Conservation (phyloP, 257 asterid genomes). For the Solanum raphanifolium region DNA sequence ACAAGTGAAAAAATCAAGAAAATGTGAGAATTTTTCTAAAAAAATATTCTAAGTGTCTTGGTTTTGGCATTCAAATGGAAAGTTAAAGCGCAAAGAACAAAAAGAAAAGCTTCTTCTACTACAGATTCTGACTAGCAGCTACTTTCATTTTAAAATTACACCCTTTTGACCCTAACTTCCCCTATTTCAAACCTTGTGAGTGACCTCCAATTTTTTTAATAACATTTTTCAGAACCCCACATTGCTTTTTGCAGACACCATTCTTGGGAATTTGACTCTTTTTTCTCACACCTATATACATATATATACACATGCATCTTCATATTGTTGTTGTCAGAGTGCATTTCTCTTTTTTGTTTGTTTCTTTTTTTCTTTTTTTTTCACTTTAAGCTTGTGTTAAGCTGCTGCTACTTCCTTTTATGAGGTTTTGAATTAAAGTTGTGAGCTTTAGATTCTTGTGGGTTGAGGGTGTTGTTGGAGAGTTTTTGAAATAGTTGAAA, state of each 20-base stretch:
- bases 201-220: constrained; percentile 21
- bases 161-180: constrained; percentile 30
- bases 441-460: neutral
- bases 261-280: constrained; percentile 37
- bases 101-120: constrained; percentile 27
- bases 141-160: constrained; percentile 4
- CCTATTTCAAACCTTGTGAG: constrained; percentile 32
- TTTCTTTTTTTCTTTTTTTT: neutral
- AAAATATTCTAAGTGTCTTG: neutral
- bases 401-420: neutral
- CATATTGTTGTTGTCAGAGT: constrained; percentile 6
- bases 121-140: constrained; percentile 16
- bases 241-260: constrained; percentile 28
- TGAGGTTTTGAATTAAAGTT: constrained; percentile 1
- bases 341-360: constrained; percentile 6
- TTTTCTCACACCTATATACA: constrained; percentile 4
- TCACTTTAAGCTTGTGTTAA: neutral
- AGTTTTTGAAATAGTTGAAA: neutral
- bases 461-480: neutral
- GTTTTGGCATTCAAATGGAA: constrained; percentile 25
- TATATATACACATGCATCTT: neutral
- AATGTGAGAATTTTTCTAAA: neutral
- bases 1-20: neutral
- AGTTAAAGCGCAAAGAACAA: constrained; percentile 36
- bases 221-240: constrained; percentile 39